Evolutionary conservation across 73 alveolate genomes (phyloP).

Genomic region (Blepharisma japonicum): DNA sequence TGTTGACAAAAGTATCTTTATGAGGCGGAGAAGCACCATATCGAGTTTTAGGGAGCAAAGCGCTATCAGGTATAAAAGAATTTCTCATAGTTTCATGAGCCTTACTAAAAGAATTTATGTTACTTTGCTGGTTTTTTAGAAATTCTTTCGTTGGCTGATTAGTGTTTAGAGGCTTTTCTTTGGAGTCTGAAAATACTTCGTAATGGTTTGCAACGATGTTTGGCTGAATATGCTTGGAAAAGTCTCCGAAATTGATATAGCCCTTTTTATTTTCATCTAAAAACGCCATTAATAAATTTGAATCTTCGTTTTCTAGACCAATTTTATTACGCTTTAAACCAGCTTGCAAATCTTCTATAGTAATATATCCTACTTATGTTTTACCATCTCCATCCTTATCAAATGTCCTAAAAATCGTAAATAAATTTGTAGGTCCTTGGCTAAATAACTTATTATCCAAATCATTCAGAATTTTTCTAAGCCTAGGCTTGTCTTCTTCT

Average conservation of each 20-base stretch:
- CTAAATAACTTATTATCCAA: background rate
- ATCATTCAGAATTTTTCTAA: background rate
- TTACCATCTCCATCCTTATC: slow-evolving; percentile 18
- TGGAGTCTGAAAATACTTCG: background rate
- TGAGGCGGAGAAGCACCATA: slow-evolving; percentile 16
- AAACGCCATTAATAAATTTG: background rate
- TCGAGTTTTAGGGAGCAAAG: background rate
- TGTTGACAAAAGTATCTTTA: slow-evolving; percentile 4
- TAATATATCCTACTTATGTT: background rate
- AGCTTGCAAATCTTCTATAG: background rate
- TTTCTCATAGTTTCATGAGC: background rate
- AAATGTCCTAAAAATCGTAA: background rate
- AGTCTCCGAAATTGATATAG: background rate
- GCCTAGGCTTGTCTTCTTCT: background rate
- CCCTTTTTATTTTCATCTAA: slow-evolving; percentile 21
- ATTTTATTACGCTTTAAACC: background rate
- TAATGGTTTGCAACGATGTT: background rate
- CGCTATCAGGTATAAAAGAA: background rate
- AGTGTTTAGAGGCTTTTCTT: background rate
- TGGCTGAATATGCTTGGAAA: slow-evolving; percentile 21
- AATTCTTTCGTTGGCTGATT: background rate
- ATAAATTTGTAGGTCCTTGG: slow-evolving; percentile 8
- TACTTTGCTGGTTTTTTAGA: background rate
- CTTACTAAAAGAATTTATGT: no score
- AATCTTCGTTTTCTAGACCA: background rate